These are phyloP conservation scores for Paspalum notatum DNA, from an alignment of 176 grass and related monocot species.

Conservation along the genomic window DNA sequence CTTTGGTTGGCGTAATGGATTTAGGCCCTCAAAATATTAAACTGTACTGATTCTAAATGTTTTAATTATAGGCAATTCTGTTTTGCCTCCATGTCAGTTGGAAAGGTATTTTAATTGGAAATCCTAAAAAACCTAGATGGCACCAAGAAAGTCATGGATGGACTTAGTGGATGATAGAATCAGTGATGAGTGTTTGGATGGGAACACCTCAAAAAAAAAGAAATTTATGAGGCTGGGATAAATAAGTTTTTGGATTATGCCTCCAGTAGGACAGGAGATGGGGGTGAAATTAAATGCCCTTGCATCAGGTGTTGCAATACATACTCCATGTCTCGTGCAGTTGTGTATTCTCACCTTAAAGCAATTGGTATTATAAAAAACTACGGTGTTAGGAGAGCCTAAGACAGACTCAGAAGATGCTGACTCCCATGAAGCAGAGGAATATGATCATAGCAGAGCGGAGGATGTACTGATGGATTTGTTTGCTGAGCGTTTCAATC, in stretches of 20 bases:
- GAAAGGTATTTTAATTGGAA: no score
- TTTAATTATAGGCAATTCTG: no score
- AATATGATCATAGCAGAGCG: not conserved
- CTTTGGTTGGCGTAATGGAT: no score
- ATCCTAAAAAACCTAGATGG: no score
- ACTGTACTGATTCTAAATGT: no score
- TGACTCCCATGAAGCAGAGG: not conserved
- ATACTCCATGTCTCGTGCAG: not conserved
- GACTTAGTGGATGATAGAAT: no score
- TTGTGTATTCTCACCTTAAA: conserved; percentile 8
- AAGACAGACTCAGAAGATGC: not conserved
- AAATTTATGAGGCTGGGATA: conserved; percentile 18
- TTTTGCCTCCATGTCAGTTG: no score
- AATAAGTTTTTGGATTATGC: conserved; percentile 10
- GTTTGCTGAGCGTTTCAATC: not conserved
- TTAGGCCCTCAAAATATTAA: no score
- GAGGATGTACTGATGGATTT: conserved; percentile 5
- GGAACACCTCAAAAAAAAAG: not conserved
- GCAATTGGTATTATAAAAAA: not conserved
- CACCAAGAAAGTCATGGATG: no score
- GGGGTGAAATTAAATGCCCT: not conserved
- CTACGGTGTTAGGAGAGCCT: not conserved
- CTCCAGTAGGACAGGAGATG: not conserved
- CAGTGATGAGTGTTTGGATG: no score
- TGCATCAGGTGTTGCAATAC: conserved; percentile 21